These are phyloP conservation scores for Coffea eugenioides DNA, from an alignment of 257 asterid genomes.

Conservation along the genomic window DNA sequence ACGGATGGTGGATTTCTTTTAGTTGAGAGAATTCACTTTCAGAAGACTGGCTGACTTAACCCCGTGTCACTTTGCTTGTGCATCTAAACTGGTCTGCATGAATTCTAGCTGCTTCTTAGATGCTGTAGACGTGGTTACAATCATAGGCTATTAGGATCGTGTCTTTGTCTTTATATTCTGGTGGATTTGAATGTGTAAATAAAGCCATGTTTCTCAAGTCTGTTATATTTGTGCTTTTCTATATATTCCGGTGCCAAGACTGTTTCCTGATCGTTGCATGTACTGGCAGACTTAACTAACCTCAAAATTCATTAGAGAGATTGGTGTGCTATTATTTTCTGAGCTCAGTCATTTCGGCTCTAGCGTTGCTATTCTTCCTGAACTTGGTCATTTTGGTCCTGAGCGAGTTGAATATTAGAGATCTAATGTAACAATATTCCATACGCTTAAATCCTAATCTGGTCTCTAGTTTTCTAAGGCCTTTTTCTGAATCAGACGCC, in stretches of 20 bases:
- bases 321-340: neutral
- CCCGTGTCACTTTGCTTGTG: slow-evolving; percentile 5
- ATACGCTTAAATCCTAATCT: neutral
- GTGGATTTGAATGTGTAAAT: neutral
- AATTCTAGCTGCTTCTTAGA: slow-evolving; percentile 14
- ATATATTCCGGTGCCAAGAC: neutral
- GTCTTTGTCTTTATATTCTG: neutral
- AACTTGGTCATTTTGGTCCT: neutral
- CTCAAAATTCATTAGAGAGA: neutral
- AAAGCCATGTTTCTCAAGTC: neutral
- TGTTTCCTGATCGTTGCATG: neutral
- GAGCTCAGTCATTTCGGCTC: neutral
- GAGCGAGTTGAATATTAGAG: neutral
- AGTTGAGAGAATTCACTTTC: neutral
- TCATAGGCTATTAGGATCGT: neutral
- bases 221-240: neutral
- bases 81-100: neutral
- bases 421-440: neutral
- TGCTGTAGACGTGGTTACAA: slow-evolving; percentile 7
- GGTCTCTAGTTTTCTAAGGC: neutral
- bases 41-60: neutral
- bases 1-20: neutral
- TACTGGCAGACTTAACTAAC: neutral
- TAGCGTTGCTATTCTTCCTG: neutral
- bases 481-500: neutral